Evolutionary conservation across 164 flowering plant genomes (phyloP).

Genomic region (Sextonia rubra): DNA sequence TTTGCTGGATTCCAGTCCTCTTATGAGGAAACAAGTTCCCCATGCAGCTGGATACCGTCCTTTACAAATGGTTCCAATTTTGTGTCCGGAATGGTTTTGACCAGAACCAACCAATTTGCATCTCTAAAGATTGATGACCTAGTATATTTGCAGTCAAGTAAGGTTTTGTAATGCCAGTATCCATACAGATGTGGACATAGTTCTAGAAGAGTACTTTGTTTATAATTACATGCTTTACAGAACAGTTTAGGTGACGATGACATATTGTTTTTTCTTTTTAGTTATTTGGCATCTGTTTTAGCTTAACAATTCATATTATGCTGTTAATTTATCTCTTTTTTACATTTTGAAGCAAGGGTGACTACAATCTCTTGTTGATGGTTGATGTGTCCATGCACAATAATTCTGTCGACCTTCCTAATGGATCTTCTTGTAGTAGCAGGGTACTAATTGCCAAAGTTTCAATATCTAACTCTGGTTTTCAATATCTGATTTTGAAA

Average conservation of each 20-base stretch:
- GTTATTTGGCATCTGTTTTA: not conserved
- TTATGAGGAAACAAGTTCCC: too few species aligned
- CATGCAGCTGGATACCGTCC: too few species aligned
- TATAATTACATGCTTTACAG: too few species aligned
- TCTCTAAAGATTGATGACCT: too few species aligned
- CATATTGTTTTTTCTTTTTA: too few species aligned
- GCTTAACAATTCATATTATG: not conserved
- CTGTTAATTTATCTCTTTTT: not conserved
- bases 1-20: too few species aligned
- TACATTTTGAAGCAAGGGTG: constrained; percentile 70
- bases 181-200: not conserved
- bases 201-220: too few species aligned
- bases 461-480: not conserved
- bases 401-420: constrained; percentile 65
- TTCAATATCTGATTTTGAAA: not conserved
- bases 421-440: constrained; percentile 65
- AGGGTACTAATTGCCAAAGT: constrained; percentile 49
- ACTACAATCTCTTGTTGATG: constrained; percentile 88
- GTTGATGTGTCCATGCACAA: constrained; percentile 82
- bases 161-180: not conserved
- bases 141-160: not conserved
- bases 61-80: too few species aligned
- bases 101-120: too few species aligned
- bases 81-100: too few species aligned
- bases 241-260: not conserved